Percentiles rank a stretch among this genome's conserved stretches.
Evolutionary conservation across 2,329 filamentous ascomycete genomes (phyloP).

Genomic region (Aspergillus sojae): DNA sequence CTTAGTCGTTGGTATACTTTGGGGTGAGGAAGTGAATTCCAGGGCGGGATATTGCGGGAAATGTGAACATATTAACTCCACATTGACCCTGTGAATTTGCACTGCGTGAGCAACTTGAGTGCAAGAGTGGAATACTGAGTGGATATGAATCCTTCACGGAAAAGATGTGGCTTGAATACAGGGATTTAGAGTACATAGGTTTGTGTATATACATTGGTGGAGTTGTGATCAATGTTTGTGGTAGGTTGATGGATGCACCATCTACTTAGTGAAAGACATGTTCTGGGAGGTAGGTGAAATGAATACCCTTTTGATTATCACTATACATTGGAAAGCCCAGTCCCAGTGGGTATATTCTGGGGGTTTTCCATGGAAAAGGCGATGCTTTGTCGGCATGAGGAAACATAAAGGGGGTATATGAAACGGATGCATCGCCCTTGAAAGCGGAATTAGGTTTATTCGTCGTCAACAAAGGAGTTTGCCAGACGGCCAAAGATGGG

Average conservation of each 20-base stretch:
- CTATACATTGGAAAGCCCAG: not conserved
- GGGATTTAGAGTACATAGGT: constrained; percentile 2
- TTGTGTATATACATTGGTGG: constrained; percentile 3
- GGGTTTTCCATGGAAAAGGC: not conserved
- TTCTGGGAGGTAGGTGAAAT: not conserved
- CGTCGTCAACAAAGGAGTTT: constrained; percentile 87
- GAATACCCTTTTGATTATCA: not conserved
- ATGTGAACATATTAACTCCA: not conserved
- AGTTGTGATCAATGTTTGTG: not conserved
- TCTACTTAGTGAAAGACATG: not conserved
- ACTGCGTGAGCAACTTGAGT: not conserved
- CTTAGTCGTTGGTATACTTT: not conserved
- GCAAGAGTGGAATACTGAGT: not conserved
- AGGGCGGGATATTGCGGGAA: not conserved
- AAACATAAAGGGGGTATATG: not conserved
- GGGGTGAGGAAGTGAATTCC: not conserved
- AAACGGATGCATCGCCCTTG: not conserved
- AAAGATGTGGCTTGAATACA: not conserved
- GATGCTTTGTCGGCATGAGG: not conserved
- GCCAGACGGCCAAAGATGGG: constrained; percentile 85
- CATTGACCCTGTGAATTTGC: not conserved
- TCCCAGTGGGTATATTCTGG: not conserved
- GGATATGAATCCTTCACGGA: not conserved
- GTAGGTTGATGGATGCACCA: not conserved
- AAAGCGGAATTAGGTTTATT: constrained; percentile 48